These are phyloP conservation scores for Bodo saltans DNA, from an alignment of 78 protist species.

Conservation along the genomic window DNA sequence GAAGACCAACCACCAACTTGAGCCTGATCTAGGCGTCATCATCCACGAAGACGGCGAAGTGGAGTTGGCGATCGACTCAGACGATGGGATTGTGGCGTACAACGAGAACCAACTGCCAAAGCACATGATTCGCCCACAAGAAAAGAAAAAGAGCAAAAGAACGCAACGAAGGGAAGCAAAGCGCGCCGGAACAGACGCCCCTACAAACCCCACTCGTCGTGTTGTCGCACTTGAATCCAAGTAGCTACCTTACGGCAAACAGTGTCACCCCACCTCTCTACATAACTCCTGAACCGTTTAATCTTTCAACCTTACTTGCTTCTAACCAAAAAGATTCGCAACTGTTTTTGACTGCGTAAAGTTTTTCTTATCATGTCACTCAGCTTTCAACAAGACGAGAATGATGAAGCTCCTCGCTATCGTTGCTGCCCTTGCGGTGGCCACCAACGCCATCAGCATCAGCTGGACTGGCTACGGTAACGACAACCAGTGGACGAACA, in stretches of 20 bases:
- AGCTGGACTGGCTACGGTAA: slow-evolving; percentile 3
- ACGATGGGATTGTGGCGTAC: background rate
- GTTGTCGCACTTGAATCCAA: no score
- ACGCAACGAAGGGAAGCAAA: background rate
- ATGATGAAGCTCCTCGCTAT: background rate
- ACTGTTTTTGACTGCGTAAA: no score
- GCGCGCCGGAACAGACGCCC: no score
- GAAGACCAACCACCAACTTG: background rate
- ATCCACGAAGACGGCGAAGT: background rate
- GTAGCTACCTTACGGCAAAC: no score
- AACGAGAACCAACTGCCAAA: background rate
- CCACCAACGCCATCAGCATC: background rate
- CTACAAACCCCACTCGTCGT: no score
- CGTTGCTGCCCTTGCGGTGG: background rate
- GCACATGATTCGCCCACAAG: no score
- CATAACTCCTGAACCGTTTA: no score
- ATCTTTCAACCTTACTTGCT: no score
- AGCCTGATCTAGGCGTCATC: background rate
- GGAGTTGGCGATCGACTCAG: background rate
- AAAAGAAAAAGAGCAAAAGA: background rate
- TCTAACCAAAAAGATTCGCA: no score
- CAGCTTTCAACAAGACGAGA: no score
- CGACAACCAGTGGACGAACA: slow-evolving; percentile 17
- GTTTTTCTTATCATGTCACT: no score
- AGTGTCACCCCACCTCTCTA: no score